Evolutionary conservation across 352 stramenopile species (phyloP).

Genomic region (Phytophthora sp.): DNA sequence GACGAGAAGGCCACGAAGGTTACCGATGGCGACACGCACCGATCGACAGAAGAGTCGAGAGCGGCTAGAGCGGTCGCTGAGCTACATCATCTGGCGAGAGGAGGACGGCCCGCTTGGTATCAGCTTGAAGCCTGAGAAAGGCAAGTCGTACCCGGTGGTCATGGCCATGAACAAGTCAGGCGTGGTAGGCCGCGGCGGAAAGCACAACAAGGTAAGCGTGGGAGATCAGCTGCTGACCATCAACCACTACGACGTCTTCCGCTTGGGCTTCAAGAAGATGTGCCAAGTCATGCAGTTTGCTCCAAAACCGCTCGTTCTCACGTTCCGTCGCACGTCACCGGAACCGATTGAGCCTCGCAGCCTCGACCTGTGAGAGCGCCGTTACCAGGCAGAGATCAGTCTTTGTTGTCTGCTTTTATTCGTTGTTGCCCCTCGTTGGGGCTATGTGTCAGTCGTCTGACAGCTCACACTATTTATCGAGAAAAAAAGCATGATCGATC

Average conservation of each 20-base stretch:
- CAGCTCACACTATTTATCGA: slow-evolving; percentile 22
- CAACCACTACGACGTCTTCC: slow-evolving; percentile 69
- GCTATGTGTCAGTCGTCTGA: background rate
- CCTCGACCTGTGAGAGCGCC: slow-evolving; percentile 50
- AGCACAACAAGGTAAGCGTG: slow-evolving; percentile 37
- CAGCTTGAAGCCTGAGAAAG: slow-evolving; percentile 54
- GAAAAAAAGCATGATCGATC: background rate
- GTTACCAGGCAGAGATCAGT: too few species aligned
- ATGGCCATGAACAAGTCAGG: slow-evolving; percentile 43
- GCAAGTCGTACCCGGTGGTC: slow-evolving; percentile 62
- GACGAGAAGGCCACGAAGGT: slow-evolving; percentile 20
- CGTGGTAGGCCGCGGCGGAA: slow-evolving; percentile 37
- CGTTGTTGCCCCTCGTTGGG: background rate
- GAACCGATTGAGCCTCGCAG: slow-evolving; percentile 37
- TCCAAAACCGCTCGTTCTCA: slow-evolving; percentile 71
- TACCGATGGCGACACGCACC: slow-evolving; percentile 8
- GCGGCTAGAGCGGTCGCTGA: slow-evolving; percentile 59
- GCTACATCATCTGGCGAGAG: slow-evolving; percentile 74
- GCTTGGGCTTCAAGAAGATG: slow-evolving; percentile 60
- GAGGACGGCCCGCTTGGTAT: slow-evolving; percentile 67
- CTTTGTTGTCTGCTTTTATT: too few species aligned
- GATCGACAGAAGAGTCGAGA: slow-evolving; percentile 51
- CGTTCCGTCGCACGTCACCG: slow-evolving; percentile 51
- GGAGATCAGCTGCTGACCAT: slow-evolving; percentile 74
- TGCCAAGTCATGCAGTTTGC: slow-evolving; percentile 70